Evolutionary conservation across 768 basidiomycete species (phyloP).

Genomic region (Hortiboletus flavorubellus): DNA sequence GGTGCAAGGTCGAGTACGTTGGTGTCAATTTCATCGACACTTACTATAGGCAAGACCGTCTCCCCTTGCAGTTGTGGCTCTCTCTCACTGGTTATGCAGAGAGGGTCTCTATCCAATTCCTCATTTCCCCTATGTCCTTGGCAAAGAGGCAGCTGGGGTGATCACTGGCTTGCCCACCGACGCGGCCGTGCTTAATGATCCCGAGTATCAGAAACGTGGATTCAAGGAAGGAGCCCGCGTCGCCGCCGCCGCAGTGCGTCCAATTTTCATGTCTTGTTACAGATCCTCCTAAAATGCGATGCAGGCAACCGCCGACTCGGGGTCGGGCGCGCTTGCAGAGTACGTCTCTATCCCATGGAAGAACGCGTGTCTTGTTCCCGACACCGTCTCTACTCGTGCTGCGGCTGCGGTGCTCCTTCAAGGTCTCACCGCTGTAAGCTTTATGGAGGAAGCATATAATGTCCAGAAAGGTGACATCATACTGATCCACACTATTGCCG

Average conservation of each 20-base stretch:
- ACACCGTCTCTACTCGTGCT: constrained; percentile 49
- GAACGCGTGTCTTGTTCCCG: constrained; percentile 62
- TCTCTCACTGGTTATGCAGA: constrained; percentile 32
- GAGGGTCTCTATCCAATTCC: constrained; percentile 61
- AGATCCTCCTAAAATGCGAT: neutral
- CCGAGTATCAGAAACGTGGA: constrained; percentile 59
- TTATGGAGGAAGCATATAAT: constrained; percentile 81
- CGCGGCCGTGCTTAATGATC: constrained; percentile 51
- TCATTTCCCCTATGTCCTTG: constrained; percentile 63
- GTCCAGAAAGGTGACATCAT: constrained; percentile 78
- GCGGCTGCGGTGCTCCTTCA: constrained; percentile 73
- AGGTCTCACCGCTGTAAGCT: constrained; percentile 72
- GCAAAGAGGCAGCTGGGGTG: constrained; percentile 75
- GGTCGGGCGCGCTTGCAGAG: constrained; percentile 60
- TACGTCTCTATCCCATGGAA: constrained; percentile 68
- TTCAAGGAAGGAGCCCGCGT: constrained; percentile 72
- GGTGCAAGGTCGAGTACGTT: constrained; percentile 58
- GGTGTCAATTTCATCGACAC: constrained; percentile 89
- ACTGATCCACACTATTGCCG: constrained; percentile 88
- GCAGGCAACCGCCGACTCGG: constrained; percentile 39
- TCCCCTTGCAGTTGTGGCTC: neutral
- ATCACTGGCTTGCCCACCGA: constrained; percentile 75
- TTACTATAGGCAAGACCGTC: constrained; percentile 60
- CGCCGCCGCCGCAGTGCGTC: constrained; percentile 61
- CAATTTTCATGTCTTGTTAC: neutral